Percentiles rank a stretch among this genome's conserved stretches.
Evolutionary conservation across 805 yeast genomes (phyloP).

Genomic region (Lipomyces starkeyi): DNA sequence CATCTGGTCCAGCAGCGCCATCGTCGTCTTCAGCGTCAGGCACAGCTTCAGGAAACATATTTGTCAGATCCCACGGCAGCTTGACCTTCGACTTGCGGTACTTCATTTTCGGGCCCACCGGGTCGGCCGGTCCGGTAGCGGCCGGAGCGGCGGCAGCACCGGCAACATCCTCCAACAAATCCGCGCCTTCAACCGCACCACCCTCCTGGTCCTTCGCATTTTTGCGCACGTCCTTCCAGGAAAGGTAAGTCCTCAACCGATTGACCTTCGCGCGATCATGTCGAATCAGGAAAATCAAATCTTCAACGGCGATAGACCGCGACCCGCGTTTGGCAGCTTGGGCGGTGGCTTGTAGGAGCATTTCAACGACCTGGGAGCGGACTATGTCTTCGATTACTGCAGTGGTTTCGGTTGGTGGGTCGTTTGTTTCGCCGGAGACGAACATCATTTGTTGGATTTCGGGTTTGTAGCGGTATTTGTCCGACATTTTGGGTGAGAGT

Average conservation of each 20-base stretch:
- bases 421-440: slow-evolving; percentile 93
- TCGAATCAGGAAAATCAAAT: slow-evolving; percentile 87
- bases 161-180: slow-evolving; percentile 56
- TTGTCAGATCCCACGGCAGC: slow-evolving; percentile 93
- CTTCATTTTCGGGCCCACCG: slow-evolving; percentile 54
- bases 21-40: slow-evolving; percentile 68
- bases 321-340: slow-evolving; percentile 83
- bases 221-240: slow-evolving; percentile 97
- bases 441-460: slow-evolving; percentile 99
- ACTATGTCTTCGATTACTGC: slow-evolving; percentile 95
- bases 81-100: slow-evolving; percentile 75
- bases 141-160: slow-evolving; percentile 52
- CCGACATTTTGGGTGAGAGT: slow-evolving; percentile 1
- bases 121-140: slow-evolving; percentile 44
- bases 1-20: slow-evolving; percentile 59
- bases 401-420: slow-evolving; percentile 90
- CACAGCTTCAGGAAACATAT: slow-evolving; percentile 89
- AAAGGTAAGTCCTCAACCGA: slow-evolving; percentile 83
- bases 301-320: slow-evolving; percentile 86
- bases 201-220: slow-evolving; percentile 70
- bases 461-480: slow-evolving; percentile 60
- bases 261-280: slow-evolving; percentile 95
- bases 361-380: slow-evolving; percentile 90
- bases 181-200: slow-evolving; percentile 58
- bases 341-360: slow-evolving; percentile 73